A percentile compares a stretch with the other conserved stretches of the same genome.
These are phyloP conservation scores for Erucastrum elatum DNA, from an alignment of 345 rosid genomes.

Conservation along the genomic window DNA sequence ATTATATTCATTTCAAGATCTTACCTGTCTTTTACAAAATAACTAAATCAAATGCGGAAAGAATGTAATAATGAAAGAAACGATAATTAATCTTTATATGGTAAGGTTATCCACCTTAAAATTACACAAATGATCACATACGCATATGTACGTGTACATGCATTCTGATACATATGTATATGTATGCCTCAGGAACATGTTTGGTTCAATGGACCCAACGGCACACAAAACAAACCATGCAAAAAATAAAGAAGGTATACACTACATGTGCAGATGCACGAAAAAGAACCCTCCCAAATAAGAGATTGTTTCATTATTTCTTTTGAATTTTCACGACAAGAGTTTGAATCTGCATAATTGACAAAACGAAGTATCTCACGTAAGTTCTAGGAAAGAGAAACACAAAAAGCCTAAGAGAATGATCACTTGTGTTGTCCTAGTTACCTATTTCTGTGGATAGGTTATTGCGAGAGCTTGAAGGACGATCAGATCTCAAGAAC, in stretches of 20 bases:
- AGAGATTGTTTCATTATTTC: constrained; percentile 12
- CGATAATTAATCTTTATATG: background rate
- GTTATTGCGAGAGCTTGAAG: constrained; percentile 15
- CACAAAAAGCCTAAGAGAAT: background rate
- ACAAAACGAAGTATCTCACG: background rate
- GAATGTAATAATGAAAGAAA: background rate
- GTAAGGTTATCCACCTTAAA: constrained; percentile 35
- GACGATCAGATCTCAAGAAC: constrained; percentile 41
- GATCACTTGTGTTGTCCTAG: background rate
- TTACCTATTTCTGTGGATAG: constrained; percentile 10
- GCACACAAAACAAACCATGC: constrained; percentile 24
- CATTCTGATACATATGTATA: constrained; percentile 16
- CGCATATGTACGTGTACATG: background rate
- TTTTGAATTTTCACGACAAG: constrained; percentile 10
- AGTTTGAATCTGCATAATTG: constrained; percentile 30
- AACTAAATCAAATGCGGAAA: constrained; percentile 12
- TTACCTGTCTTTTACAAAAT: constrained; percentile 3
- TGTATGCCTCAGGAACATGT: constrained; percentile 29
- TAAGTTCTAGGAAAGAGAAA: background rate
- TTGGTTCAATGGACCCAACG: constrained; percentile 29
- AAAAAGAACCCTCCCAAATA: constrained; percentile 11
- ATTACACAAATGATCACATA: background rate
- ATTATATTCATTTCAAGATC: background rate
- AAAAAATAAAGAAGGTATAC: background rate
- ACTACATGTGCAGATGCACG: background rate